Evolutionary conservation across 2,329 filamentous ascomycete species (phyloP).

Genomic region (Coniochaeta prunicola): DNA sequence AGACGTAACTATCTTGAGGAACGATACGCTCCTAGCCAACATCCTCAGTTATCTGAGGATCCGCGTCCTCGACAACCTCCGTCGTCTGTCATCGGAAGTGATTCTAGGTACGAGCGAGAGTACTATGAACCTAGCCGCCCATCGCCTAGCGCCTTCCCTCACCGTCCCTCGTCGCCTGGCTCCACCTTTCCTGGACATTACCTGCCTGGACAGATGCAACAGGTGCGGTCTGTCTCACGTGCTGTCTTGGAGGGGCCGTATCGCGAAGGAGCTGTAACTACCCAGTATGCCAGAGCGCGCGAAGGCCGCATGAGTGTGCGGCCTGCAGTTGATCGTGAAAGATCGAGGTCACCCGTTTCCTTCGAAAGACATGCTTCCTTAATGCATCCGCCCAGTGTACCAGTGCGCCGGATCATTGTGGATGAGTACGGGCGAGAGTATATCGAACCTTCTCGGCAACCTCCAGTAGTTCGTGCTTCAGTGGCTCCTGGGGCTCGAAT

Average conservation of each 20-base stretch:
- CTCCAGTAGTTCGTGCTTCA: constrained; percentile 38
- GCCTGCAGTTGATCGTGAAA: constrained; percentile 38
- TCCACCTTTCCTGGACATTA: constrained; percentile 28
- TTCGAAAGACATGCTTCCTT: constrained; percentile 36
- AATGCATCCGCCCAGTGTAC: constrained; percentile 44
- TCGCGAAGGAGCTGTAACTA: constrained; percentile 26
- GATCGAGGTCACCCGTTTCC: constrained; percentile 40
- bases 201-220: constrained; percentile 26
- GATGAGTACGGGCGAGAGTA: constrained; percentile 83
- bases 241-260: constrained; percentile 32
- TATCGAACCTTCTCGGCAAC: constrained; percentile 41
- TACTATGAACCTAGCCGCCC: constrained; percentile 20
- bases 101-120: constrained; percentile 3
- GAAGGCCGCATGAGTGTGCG: constrained; percentile 39
- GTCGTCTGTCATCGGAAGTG: not conserved
- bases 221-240: constrained; percentile 32
- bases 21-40: not conserved
- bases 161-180: constrained; percentile 27
- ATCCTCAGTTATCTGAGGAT: constrained; percentile 8
- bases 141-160: constrained; percentile 22
- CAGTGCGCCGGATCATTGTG: constrained; percentile 62
- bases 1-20: constrained; percentile 7
- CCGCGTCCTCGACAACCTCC: constrained; percentile 13
- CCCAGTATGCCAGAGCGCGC: constrained; percentile 36
- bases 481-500: constrained; percentile 37